Evolutionary conservation across 352 stramenopile genomes (phyloP).

Genomic region (Globisporangium ultimum): DNA sequence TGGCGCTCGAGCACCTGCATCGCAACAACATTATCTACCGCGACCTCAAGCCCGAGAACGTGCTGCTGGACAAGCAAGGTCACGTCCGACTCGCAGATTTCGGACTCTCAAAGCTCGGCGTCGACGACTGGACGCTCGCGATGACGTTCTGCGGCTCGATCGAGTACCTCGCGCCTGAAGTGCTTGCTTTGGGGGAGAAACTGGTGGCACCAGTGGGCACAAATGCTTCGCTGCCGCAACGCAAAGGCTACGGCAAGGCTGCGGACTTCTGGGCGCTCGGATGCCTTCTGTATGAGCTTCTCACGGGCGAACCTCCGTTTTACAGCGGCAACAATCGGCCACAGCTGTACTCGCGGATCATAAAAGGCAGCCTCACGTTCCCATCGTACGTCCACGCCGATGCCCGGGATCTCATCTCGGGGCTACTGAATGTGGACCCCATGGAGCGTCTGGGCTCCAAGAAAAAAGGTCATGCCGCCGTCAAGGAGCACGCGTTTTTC

Average conservation of each 20-base stretch:
- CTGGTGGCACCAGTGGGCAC: background rate
- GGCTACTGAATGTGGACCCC: conserved; percentile 51
- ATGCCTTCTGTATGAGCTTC: conserved; percentile 87
- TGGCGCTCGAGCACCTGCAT: conserved; percentile 79
- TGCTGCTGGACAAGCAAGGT: conserved; percentile 84
- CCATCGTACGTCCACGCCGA: conserved; percentile 47
- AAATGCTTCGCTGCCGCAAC: background rate
- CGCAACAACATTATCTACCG: conserved; percentile 79
- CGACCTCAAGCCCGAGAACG: conserved; percentile 91
- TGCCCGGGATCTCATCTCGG: conserved; percentile 46
- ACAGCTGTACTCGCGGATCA: conserved; percentile 63
- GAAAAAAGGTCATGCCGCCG: conserved; percentile 30
- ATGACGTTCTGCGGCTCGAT: conserved; percentile 87
- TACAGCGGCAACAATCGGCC: conserved; percentile 68
- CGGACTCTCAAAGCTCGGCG: conserved; percentile 74
- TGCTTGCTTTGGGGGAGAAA: conserved; percentile 51
- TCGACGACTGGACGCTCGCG: conserved; percentile 59
- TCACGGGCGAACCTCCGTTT: conserved; percentile 85
- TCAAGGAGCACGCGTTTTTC: conserved; percentile 73
- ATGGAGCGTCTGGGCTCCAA: conserved; percentile 51
- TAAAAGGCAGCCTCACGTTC: conserved; percentile 41
- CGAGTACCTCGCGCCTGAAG: conserved; percentile 85
- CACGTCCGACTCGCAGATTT: conserved; percentile 90
- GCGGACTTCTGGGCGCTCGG: conserved; percentile 89
- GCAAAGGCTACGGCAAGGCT: conserved; percentile 78